A percentile compares a stretch with the other conserved stretches of the same genome.
These are phyloP conservation scores for Mucor lusitanicus DNA, from an alignment of 371 early-diverging fungal genomes.

Conservation along the genomic window DNA sequence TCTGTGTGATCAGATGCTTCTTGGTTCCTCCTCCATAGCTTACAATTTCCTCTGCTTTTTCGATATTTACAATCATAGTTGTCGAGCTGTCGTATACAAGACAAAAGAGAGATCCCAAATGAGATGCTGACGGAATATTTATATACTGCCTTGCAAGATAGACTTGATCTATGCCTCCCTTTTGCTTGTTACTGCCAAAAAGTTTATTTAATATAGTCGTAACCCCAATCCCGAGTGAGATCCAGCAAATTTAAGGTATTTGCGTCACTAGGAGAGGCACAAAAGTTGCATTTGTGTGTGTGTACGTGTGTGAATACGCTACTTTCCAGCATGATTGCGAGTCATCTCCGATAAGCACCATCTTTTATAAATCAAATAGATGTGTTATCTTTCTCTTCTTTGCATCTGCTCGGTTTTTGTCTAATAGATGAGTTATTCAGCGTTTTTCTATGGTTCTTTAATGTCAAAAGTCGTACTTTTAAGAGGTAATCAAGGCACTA, in stretches of 20 bases:
- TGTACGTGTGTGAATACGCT: not conserved
- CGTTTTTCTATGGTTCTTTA: conserved; percentile 47
- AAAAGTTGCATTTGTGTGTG: not conserved
- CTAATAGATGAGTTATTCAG: conserved; percentile 12
- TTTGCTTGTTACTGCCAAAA: not conserved
- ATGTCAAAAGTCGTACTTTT: conserved; percentile 34
- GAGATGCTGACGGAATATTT: conserved; percentile 18
- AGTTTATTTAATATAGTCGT: conserved; percentile 13
- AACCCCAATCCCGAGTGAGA: conserved; percentile 8
- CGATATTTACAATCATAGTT: conserved; percentile 11
- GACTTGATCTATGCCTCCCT: not conserved
- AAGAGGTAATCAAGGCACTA: conserved; percentile 27
- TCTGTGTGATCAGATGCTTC: conserved; percentile 1
- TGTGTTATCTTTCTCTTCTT: not conserved
- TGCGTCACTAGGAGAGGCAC: conserved; percentile 6
- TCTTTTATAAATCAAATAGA: not conserved
- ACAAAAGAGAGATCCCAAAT: not conserved
- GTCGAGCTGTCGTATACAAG: not conserved
- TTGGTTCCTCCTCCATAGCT: not conserved
- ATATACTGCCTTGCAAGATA: not conserved
- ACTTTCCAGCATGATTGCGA: not conserved
- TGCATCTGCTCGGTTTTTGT: not conserved
- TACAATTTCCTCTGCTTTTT: conserved; percentile 18
- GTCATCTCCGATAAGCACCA: not conserved
- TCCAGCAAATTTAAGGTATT: conserved; percentile 5